Evolutionary conservation across 371 early-diverging fungal genomes (phyloP).

Genomic region (Mortierella sp.): DNA sequence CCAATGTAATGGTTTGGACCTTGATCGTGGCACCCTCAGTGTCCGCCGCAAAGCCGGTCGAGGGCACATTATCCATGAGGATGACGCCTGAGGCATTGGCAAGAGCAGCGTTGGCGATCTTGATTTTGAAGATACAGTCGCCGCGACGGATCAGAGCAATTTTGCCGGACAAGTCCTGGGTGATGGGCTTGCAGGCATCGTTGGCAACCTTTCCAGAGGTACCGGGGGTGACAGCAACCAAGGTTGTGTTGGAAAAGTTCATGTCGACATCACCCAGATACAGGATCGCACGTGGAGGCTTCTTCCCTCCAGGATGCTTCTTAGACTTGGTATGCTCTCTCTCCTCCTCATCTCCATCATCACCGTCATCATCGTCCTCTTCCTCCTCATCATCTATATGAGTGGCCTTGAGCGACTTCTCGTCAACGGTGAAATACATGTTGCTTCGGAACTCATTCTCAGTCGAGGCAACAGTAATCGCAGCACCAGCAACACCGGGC

Average conservation of each 20-base stretch:
- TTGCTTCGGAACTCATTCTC: conserved; percentile 65
- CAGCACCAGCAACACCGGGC: conserved; percentile 74
- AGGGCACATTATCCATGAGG: conserved; percentile 64
- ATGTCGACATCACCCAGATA: conserved; percentile 43
- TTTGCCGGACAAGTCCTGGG: conserved; percentile 60
- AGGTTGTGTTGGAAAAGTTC: conserved; percentile 33
- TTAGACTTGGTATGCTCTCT: background rate
- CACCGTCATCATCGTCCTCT: background rate
- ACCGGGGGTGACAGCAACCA: conserved; percentile 47
- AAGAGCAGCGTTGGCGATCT: conserved; percentile 65
- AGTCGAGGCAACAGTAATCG: conserved; percentile 79
- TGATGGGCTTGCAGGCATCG: conserved; percentile 68
- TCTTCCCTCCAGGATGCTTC: background rate
- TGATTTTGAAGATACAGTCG: conserved; percentile 66
- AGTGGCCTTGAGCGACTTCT: background rate
- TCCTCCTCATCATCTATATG: background rate
- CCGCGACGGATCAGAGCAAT: conserved; percentile 77
- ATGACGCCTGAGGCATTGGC: conserved; percentile 78
- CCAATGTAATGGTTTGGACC: conserved; percentile 42
- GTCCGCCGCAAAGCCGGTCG: conserved; percentile 52
- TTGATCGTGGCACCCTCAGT: conserved; percentile 53
- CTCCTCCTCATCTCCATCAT: background rate
- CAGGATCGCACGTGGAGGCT: conserved; percentile 28
- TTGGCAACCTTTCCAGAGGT: conserved; percentile 27
- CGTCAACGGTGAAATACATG: conserved; percentile 43